Conservation (phyloP, 2,329 filamentous ascomycete species). For the Exophiala phaeomuriformis region DNA sequence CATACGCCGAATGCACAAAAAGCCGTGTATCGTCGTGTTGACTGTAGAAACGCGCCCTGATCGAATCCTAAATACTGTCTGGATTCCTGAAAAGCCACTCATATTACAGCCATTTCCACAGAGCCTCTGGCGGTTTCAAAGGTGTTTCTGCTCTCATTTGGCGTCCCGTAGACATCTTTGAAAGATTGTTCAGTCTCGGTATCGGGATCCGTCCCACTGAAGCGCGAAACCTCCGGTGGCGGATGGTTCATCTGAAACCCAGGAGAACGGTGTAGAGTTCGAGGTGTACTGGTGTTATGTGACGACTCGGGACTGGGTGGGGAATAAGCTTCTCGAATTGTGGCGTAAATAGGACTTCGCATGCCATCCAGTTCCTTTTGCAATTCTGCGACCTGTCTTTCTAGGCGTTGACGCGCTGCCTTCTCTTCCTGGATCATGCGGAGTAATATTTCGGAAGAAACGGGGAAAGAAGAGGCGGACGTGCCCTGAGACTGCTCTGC, state of each 20-base stretch:
- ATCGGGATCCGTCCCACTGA: slow-evolving; percentile 24
- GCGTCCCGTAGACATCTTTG: slow-evolving; percentile 25
- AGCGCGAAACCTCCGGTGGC: slow-evolving; percentile 22
- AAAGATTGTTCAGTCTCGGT: slow-evolving; percentile 20
- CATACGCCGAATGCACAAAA: no score
- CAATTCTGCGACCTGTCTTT: slow-evolving; percentile 38
- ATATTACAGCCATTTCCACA: slow-evolving; percentile 3
- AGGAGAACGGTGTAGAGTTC: slow-evolving; percentile 15
- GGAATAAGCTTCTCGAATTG: slow-evolving; percentile 23
- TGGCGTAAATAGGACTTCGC: slow-evolving; percentile 22
- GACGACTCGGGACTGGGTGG: slow-evolving; percentile 21
- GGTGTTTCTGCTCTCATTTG: slow-evolving; percentile 20
- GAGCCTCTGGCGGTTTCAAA: slow-evolving; percentile 22
- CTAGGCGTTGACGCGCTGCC: slow-evolving; percentile 39
- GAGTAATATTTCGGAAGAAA: slow-evolving; percentile 40
- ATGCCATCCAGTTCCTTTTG: slow-evolving; percentile 34
- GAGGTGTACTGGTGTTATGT: slow-evolving; percentile 10
- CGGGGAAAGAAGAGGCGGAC: slow-evolving; percentile 22
- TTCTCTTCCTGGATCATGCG: slow-evolving; percentile 42
- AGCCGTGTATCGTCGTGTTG: neutral
- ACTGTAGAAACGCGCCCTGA: neutral
- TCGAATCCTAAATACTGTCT: neutral
- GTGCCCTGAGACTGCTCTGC: slow-evolving; percentile 12
- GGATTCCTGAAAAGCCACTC: neutral
- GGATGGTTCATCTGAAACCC: slow-evolving; percentile 15